phyloP scores from a whole-genome alignment of 2,329 filamentous ascomycete genomes.

The Pezicula carpinea region DNA sequence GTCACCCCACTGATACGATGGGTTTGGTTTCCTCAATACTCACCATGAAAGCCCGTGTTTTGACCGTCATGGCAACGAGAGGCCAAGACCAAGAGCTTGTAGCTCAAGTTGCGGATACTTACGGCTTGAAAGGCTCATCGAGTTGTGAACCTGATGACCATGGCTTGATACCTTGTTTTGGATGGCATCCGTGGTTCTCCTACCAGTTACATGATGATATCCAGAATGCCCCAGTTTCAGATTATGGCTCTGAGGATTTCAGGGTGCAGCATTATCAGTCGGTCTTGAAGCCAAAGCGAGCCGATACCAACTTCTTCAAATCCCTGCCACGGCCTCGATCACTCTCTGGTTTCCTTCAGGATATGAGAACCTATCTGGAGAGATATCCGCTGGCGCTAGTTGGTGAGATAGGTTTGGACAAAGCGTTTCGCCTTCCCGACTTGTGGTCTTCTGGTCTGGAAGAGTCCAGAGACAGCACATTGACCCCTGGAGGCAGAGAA shows the following conservation, averaged over 20 bases:
- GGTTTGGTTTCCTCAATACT: constrained; percentile 52
- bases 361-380: constrained; percentile 51
- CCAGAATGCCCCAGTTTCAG: constrained; percentile 14
- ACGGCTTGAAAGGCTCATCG: constrained; percentile 38
- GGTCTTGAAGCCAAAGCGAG: constrained; percentile 55
- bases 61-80: constrained; percentile 76
- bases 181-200: constrained; percentile 86
- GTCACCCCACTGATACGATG: constrained; percentile 79
- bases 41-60: constrained; percentile 57
- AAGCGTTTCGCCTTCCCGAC: constrained; percentile 68
- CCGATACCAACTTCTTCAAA: constrained; percentile 37
- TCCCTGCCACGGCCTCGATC: constrained; percentile 56
- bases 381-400: constrained; percentile 61
- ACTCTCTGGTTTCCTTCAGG: constrained; percentile 51
- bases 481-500: constrained; percentile 68
- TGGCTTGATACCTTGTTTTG: constrained; percentile 66
- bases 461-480: constrained; percentile 36
- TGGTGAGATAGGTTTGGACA: constrained; percentile 76
- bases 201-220: constrained; percentile 67
- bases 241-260: constrained; percentile 18
- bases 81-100: constrained; percentile 73
- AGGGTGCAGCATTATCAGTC: constrained; percentile 59
- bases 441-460: constrained; percentile 41
- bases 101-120: constrained; percentile 49
- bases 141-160: constrained; percentile 26